phyloP scores from a whole-genome alignment of 176 grass and related monocot genomes.

The Musa schizocarpa region DNA sequence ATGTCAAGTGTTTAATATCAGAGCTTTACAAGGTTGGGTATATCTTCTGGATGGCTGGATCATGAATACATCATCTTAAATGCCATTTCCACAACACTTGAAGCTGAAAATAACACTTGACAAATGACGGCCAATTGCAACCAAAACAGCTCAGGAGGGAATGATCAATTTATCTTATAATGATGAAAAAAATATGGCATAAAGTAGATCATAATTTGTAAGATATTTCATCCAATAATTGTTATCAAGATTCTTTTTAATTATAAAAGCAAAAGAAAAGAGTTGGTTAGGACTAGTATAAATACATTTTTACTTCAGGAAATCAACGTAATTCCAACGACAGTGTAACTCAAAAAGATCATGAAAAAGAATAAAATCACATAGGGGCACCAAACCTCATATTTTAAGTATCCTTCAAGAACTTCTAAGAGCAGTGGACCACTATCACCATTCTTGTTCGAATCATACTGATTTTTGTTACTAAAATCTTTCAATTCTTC shows the following conservation, averaged over 20 bases:
- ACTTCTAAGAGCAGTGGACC: slow-evolving; percentile 83
- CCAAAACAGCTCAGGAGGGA: neutral
- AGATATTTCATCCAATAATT: neutral
- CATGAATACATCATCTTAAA: neutral
- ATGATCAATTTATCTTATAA: neutral
- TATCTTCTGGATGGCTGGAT: neutral
- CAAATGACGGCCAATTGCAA: neutral
- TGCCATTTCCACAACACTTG: neutral
- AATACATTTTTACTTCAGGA: neutral
- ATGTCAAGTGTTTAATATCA: no score
- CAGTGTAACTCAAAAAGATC: neutral
- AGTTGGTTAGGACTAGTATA: neutral
- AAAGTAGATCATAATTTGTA: neutral
- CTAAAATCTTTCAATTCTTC: slow-evolving; percentile 68
- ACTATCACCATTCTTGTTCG: slow-evolving; percentile 65
- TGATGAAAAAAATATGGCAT: neutral
- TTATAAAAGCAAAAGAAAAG: neutral
- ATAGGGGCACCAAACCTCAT: slow-evolving; percentile 52
- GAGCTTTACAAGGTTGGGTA: no score
- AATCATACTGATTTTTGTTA: slow-evolving; percentile 55
- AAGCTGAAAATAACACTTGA: neutral
- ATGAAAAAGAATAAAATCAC: neutral
- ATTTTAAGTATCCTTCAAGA: slow-evolving; percentile 91
- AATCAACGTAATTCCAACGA: neutral
- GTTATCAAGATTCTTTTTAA: neutral